Evolutionary conservation across 495 filamentous ascomycete genomes (phyloP), one percentile per base, ranked within the genome.

Genomic region (Xylaria telfairii): DNA sequence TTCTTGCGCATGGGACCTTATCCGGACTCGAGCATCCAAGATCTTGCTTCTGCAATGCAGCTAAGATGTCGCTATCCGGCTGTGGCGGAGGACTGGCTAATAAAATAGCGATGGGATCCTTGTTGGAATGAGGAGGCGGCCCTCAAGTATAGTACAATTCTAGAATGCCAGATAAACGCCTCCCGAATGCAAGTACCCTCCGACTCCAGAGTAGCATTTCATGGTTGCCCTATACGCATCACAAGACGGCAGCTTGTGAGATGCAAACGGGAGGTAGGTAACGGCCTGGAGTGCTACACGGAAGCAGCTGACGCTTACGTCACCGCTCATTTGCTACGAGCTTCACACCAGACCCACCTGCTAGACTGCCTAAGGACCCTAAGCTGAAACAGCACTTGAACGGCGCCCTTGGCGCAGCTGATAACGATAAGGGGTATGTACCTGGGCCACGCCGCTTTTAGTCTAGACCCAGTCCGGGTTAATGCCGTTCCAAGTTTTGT

Each of bases 231-330:
- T 34, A 21, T 51, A 19, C 30, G 7, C 46, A 51, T 65, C 28
- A 65, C 62, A 42, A 49, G 42, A 30, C 44, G 28, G 42, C 7
- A 21, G 30, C 21, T 24, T 51, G 46, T 51, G 62, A 65, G 42
- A 65, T n/a, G 21, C 62, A 65, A 32, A 51, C 15, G 30, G 21
- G 26, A 65, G 28, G 46, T 39, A 53, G 9, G 28, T 37, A 30
- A n/a, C n/a, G n/a, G n/a, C n/a, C n/a, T 21, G 6, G 9, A 2
- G n/a, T 19, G 4, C 32, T 51, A 53, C n/a, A 54, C 46, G 8
- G 46, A 65, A 64, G 17, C 62, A 49, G 62, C 9, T 54, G 47
- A 66, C 34, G 64, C 64, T 66, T 66, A 49, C 47, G 64, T 66
- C 64, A 66, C 34, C 0, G 32, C 41, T 12, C 46, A 28, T 66